Evolutionary conservation across 495 filamentous ascomycete genomes (phyloP).

Genomic region (Aspergillus saccharolyticus): DNA sequence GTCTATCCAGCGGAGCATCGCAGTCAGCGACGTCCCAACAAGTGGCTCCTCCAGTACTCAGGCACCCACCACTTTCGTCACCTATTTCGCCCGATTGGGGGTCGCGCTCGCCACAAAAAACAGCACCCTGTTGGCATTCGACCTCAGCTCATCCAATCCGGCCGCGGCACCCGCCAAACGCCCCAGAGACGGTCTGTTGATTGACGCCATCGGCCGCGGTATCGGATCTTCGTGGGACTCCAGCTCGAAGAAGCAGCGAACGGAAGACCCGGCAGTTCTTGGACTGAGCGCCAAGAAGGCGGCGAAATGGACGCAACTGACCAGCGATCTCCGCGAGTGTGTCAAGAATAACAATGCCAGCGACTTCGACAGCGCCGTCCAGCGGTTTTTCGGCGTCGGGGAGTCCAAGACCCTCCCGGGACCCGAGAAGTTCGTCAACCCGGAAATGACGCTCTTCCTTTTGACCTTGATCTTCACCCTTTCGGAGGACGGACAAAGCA

Average conservation of each 20-base stretch:
- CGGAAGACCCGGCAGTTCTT: constrained; percentile 26
- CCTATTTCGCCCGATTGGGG: constrained; percentile 60
- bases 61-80: constrained; percentile 39
- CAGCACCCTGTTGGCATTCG: constrained; percentile 54
- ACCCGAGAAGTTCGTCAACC: constrained; percentile 31
- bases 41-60: constrained; percentile 15
- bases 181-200: constrained; percentile 60
- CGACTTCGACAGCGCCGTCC: constrained; percentile 39
- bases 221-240: constrained; percentile 35
- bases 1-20: constrained; percentile 54
- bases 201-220: constrained; percentile 64
- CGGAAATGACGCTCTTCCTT: constrained; percentile 44
- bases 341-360: constrained; percentile 22
- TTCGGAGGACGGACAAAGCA: constrained; percentile 18
- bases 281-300: constrained; percentile 34
- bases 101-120: constrained; percentile 55
- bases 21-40: constrained; percentile 40
- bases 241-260: constrained; percentile 32
- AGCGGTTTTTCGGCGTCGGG: constrained; percentile 28
- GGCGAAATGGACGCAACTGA: constrained; percentile 34
- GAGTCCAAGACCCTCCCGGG: constrained; percentile 19
- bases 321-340: constrained; percentile 25
- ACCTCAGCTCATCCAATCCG: constrained; percentile 54
- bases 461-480: constrained; percentile 51
- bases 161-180: constrained; percentile 47